These are phyloP conservation scores for Pezicula radicicola DNA, from an alignment of 2,329 filamentous ascomycete genomes.

Conservation along the genomic window DNA sequence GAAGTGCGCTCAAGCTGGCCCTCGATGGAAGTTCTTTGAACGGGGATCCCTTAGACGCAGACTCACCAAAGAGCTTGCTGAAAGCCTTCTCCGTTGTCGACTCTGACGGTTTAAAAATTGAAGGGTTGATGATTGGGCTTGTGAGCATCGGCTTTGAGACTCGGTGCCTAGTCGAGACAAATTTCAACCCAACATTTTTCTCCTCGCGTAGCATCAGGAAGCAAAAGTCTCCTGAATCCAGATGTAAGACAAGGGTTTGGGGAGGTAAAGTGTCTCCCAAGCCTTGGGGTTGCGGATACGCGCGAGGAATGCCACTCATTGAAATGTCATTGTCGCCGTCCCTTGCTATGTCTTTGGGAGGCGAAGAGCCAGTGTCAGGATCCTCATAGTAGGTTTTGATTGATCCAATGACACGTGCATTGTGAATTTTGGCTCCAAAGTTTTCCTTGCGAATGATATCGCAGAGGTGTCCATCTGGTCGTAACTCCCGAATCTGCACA, in stretches of 20 bases:
- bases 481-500: slow-evolving; percentile 77
- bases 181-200: slow-evolving; percentile 31
- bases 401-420: slow-evolving; percentile 72
- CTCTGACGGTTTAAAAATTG: no score
- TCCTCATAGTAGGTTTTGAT: slow-evolving; percentile 28
- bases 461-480: slow-evolving; percentile 65
- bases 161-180: slow-evolving; percentile 54
- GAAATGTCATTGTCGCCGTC: slow-evolving; percentile 24
- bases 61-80: background rate
- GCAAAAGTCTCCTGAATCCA: slow-evolving; percentile 69
- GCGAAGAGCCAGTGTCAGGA: slow-evolving; percentile 27
- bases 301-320: no score
- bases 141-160: slow-evolving; percentile 49
- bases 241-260: slow-evolving; percentile 75
- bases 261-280: slow-evolving; percentile 53
- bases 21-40: background rate
- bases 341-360: slow-evolving; percentile 30
- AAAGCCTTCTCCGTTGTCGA: no score
- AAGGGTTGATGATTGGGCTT: background rate
- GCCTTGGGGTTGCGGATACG: slow-evolving; percentile 3
- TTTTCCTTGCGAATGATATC: slow-evolving; percentile 76
- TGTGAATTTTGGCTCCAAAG: slow-evolving; percentile 75
- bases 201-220: slow-evolving; percentile 68
- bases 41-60: background rate
- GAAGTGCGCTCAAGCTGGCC: slow-evolving; percentile 7